A percentile compares a stretch with the other conserved stretches of the same genome.
phyloP scores from a whole-genome alignment of 257 asterid species.

The Capsicum rhomboideum region DNA sequence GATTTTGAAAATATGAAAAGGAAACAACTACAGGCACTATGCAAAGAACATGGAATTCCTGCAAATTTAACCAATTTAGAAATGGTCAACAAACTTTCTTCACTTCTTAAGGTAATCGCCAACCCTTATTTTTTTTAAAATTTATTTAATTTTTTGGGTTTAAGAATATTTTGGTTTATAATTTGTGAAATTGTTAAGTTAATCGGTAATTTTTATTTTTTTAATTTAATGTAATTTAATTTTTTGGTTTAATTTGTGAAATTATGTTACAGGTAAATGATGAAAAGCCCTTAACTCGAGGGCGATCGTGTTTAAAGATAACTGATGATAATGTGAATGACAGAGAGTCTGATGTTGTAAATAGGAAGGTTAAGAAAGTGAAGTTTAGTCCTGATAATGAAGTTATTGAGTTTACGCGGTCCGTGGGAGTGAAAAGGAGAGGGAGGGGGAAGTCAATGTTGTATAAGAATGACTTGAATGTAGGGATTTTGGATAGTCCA shows the following conservation, averaged over 20 bases:
- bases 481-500: not conserved
- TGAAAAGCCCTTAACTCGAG: slow-evolving; percentile 22
- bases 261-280: slow-evolving; percentile 21
- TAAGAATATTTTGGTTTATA: not conserved
- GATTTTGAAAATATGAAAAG: slow-evolving; percentile 56
- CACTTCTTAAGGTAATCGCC: slow-evolving; percentile 31
- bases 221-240: not conserved
- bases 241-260: not conserved
- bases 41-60: slow-evolving; percentile 55
- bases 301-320: slow-evolving; percentile 13
- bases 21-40: slow-evolving; percentile 47
- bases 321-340: slow-evolving; percentile 14
- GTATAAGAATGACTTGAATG: not conserved
- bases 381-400: slow-evolving; percentile 52
- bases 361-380: slow-evolving; percentile 38
- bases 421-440: not conserved
- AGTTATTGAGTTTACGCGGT: slow-evolving; percentile 38
- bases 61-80: slow-evolving; percentile 57
- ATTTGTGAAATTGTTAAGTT: slow-evolving; percentile 28
- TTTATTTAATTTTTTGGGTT: not conserved
- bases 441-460: not conserved
- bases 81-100: slow-evolving; percentile 44
- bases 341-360: slow-evolving; percentile 13
- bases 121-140: not conserved
- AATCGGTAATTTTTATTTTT: not conserved